Evolutionary conservation across 179 eudicot species (phyloP).

Genomic region (Spergularia azorica): DNA sequence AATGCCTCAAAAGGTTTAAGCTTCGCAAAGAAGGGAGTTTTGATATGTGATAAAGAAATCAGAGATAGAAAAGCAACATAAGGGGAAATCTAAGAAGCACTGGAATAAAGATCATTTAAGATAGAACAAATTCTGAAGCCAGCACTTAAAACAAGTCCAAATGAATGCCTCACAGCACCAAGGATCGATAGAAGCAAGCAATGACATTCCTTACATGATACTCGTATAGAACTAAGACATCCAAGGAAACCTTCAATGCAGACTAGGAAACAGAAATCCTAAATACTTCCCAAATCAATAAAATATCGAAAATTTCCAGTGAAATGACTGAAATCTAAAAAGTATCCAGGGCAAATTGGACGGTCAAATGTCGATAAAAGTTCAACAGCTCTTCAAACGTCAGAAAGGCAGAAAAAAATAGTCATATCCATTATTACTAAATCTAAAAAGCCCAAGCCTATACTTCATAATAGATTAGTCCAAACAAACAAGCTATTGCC

Average conservation of each 20-base stretch:
- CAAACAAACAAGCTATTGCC: background rate
- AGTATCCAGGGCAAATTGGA: too few species aligned
- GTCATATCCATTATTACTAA: too few species aligned
- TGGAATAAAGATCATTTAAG: background rate
- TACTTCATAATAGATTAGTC: too few species aligned
- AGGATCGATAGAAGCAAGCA: background rate
- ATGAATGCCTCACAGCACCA: background rate
- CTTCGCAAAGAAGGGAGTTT: too few species aligned
- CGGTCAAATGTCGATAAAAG: too few species aligned
- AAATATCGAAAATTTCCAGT: too few species aligned
- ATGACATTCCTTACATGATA: background rate
- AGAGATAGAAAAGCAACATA: constrained; percentile 8
- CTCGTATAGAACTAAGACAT: background rate
- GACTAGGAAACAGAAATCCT: too few species aligned
- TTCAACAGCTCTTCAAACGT: too few species aligned
- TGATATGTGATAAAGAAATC: background rate
- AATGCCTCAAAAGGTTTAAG: background rate
- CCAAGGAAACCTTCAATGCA: background rate
- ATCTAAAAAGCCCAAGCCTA: too few species aligned
- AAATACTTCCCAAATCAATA: too few species aligned
- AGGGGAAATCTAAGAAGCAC: background rate
- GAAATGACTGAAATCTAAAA: too few species aligned
- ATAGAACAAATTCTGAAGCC: background rate
- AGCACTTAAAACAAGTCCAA: background rate
- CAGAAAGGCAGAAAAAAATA: too few species aligned